Evolutionary conservation across 2,329 filamentous ascomycete genomes (phyloP).

Genomic region (Trichoderma pleuroti): DNA sequence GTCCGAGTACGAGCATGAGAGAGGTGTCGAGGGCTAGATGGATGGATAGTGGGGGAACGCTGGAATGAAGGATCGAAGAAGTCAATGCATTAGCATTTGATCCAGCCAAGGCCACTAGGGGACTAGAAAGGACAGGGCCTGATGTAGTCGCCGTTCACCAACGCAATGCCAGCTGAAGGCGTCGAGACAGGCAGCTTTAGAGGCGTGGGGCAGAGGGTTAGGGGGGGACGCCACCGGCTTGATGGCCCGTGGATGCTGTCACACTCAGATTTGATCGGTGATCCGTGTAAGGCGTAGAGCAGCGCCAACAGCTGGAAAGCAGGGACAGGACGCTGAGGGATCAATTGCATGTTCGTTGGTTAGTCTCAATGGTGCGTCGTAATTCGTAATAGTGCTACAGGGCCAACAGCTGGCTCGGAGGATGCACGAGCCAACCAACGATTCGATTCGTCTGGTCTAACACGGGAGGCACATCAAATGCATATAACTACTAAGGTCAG

Average conservation of each 20-base stretch:
- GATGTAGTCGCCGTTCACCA: background rate
- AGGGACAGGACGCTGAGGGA: background rate
- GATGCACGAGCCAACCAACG: background rate
- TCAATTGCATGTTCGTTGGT: no score
- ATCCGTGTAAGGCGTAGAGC: background rate
- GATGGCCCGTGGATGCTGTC: background rate
- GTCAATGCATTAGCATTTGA: background rate
- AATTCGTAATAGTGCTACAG: background rate
- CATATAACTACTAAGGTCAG: no score
- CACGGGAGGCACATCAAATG: background rate
- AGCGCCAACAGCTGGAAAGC: background rate
- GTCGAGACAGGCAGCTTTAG: background rate
- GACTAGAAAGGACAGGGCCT: background rate
- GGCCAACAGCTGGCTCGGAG: background rate
- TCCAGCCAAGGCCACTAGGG: background rate
- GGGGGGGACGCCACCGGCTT: background rate
- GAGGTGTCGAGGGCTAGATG: background rate
- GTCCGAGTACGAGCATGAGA: no score
- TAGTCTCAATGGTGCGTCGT: background rate
- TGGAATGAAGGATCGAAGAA: background rate
- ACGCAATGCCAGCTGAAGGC: background rate
- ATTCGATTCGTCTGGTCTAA: background rate
- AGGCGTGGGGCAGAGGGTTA: background rate
- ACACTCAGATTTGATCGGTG: conserved; percentile 1
- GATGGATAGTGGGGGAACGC: background rate